phyloP scores from a whole-genome alignment of 2,329 filamentous ascomycete species.

The Arthrobotrys sphaeroides region DNA sequence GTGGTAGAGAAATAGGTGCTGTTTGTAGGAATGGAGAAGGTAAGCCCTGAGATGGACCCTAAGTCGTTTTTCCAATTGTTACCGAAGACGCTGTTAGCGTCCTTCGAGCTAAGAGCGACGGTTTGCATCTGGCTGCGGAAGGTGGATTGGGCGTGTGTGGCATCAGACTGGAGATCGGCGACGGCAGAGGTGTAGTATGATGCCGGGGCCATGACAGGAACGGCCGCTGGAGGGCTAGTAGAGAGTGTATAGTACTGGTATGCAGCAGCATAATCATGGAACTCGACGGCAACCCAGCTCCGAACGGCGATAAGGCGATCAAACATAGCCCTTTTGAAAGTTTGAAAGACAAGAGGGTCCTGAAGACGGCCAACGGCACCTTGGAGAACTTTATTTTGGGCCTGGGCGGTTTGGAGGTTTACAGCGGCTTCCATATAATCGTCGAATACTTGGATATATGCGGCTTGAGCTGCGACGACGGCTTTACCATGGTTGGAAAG shows the following conservation, averaged over 20 bases:
- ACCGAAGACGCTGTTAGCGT: slow-evolving; percentile 16
- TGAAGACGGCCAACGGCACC: slow-evolving; percentile 33
- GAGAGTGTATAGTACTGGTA: slow-evolving; percentile 49
- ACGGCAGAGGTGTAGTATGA: slow-evolving; percentile 39
- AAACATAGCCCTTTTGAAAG: slow-evolving; percentile 52
- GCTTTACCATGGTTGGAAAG: slow-evolving; percentile 49
- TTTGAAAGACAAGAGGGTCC: slow-evolving; percentile 38
- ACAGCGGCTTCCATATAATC: slow-evolving; percentile 50
- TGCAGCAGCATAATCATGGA: slow-evolving; percentile 38
- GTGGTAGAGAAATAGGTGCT: slow-evolving; percentile 24
- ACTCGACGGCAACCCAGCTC: slow-evolving; percentile 51
- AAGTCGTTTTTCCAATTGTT: slow-evolving; percentile 37
- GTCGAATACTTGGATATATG: slow-evolving; percentile 44
- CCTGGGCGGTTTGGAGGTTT: slow-evolving; percentile 35
- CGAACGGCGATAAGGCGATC: slow-evolving; percentile 50
- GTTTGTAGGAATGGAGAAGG: slow-evolving; percentile 46
- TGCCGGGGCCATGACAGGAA: slow-evolving; percentile 44
- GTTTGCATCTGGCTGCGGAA: slow-evolving; percentile 50
- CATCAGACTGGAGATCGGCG: slow-evolving; percentile 43
- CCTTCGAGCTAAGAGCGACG: slow-evolving; percentile 18
- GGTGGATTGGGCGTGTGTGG: slow-evolving; percentile 42
- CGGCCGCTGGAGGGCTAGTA: neutral
- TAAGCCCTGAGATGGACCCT: slow-evolving; percentile 12
- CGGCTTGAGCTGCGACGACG: slow-evolving; percentile 36
- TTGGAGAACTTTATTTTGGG: slow-evolving; percentile 37